Conservation (phyloP, 2,329 filamentous ascomycete species). For the Xylariaceae sp. region DNA sequence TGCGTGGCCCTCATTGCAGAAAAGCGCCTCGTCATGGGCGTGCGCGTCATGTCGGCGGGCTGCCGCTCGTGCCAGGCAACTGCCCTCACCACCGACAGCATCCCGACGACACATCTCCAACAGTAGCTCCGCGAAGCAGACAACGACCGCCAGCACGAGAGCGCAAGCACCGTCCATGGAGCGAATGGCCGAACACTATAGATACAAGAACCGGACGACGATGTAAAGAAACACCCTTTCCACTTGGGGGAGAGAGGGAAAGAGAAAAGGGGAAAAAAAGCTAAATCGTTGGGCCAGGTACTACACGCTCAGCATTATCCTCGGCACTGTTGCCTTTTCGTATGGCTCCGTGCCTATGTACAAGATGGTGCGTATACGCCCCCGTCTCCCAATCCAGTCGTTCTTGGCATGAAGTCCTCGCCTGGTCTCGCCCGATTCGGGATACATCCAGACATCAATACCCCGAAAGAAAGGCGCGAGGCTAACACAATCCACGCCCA, state of each 20-base stretch:
- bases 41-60: conserved; percentile 25
- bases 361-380: conserved; percentile 70
- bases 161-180: conserved; percentile 53
- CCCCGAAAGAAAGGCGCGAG: too few relatives aligned
- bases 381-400: too few relatives aligned
- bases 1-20: conserved; percentile 26
- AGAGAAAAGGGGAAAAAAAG: conserved; percentile 2
- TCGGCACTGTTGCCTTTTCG: conserved; percentile 74
- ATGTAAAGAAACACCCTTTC: conserved; percentile 39
- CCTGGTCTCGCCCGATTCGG: too few relatives aligned
- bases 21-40: conserved; percentile 21
- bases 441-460: too few relatives aligned
- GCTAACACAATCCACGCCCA: too few relatives aligned
- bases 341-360: conserved; percentile 85
- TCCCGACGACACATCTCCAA: conserved; percentile 22
- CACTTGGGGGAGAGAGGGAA: too few relatives aligned
- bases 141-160: conserved; percentile 7
- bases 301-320: conserved; percentile 72
- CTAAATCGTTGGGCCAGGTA: conserved; percentile 43
- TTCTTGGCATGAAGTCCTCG: too few relatives aligned
- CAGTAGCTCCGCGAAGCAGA: conserved; percentile 21
- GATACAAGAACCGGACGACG: conserved; percentile 63
- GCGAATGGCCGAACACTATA: conserved; percentile 59
- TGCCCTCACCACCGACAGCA: conserved; percentile 2
- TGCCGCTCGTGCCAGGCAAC: conserved; percentile 14